Evolutionary conservation across 2,329 filamentous ascomycete species (phyloP).

Genomic region (Trichoderma sp.): DNA sequence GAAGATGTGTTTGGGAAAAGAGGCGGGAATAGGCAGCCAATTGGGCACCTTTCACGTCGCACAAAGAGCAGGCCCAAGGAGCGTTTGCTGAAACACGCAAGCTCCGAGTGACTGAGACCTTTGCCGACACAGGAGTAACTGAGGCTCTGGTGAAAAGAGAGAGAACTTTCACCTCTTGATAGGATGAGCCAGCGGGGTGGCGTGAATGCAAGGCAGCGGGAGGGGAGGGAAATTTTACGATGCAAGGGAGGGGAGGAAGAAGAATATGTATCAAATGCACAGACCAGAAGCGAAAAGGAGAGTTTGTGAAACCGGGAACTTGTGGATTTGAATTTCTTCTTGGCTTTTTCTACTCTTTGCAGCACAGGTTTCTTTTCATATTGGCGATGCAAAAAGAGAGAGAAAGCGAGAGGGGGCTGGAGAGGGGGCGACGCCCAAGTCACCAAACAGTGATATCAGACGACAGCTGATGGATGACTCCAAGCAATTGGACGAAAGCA

Average conservation of each 20-base stretch:
- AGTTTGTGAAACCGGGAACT: not conserved
- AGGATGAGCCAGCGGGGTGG: slow-evolving; percentile 3
- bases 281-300: not conserved
- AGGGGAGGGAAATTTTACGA: not conserved
- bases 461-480: not conserved
- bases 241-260: slow-evolving; percentile 15
- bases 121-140: not conserved
- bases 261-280: not conserved
- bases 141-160: not conserved
- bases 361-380: not conserved
- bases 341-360: not conserved
- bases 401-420: not conserved
- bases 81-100: not conserved
- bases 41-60: slow-evolving; percentile 1
- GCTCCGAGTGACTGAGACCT: not conserved
- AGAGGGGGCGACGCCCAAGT: not conserved
- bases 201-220: slow-evolving; percentile 17
- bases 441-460: not conserved
- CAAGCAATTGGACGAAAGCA: not conserved
- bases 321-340: not conserved
- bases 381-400: not conserved
- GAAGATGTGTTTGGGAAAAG: not conserved
- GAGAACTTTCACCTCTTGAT: not conserved
- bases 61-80: slow-evolving; percentile 1
- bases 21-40: not conserved